phyloP scores from a whole-genome alignment of 768 basidiomycete species.

The Pilatotrama ljubarskyi region DNA sequence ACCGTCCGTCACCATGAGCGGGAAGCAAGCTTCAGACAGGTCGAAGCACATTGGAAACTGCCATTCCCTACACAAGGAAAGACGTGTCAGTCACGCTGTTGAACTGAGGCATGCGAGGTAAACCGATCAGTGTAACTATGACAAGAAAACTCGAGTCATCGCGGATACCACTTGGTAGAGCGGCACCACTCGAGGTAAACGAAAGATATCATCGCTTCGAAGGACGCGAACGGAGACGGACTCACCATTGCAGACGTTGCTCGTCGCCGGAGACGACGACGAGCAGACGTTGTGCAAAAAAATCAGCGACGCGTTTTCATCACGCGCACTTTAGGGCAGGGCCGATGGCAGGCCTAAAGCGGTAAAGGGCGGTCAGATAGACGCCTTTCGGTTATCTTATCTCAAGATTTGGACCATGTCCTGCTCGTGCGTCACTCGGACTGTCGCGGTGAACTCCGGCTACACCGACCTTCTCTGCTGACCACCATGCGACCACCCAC shows the following conservation, averaged over 20 bases:
- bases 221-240: conserved; percentile 15
- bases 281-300: conserved; percentile 2
- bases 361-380: neutral
- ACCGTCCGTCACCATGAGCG: neutral
- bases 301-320: conserved; percentile 18
- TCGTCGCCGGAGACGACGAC: conserved; percentile 7
- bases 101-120: neutral
- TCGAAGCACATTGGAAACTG: neutral
- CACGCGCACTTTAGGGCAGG: conserved; percentile 24
- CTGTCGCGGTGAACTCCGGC: neutral
- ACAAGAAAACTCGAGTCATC: conserved; percentile 60
- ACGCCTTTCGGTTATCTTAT: neutral
- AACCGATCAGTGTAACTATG: conserved; percentile 92
- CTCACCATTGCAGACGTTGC: conserved; percentile 8
- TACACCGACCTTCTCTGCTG: neutral
- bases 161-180: conserved; percentile 52
- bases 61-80: conserved; percentile 4
- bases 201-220: conserved; percentile 61
- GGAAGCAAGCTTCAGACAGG: neutral
- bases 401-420: neutral
- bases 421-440: neutral
- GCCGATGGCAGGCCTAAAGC: neutral
- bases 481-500: neutral
- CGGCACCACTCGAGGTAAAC: conserved; percentile 50
- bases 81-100: conserved; percentile 3